Percentiles rank a stretch among this genome's conserved stretches.
phyloP scores from a whole-genome alignment of 495 filamentous ascomycete genomes.

The Penicillium turbatum region DNA sequence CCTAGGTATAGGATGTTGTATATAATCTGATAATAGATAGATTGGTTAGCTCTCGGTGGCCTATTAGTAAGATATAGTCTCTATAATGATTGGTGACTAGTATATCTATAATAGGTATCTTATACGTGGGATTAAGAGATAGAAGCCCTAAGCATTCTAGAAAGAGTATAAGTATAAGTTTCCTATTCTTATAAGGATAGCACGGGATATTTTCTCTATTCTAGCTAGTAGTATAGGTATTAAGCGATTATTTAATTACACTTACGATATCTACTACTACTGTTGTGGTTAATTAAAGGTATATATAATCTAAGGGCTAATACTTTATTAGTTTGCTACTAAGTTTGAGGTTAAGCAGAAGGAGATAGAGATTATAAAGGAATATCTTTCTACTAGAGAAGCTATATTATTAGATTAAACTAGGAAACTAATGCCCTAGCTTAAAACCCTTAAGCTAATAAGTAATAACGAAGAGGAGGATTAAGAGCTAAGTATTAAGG shows the following conservation, averaged over 20 bases:
- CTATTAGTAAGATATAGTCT: background rate
- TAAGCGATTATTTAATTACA: slow-evolving; percentile 3
- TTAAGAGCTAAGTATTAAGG: slow-evolving; percentile 3
- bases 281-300: background rate
- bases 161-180: too few species aligned
- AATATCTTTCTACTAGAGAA: slow-evolving; percentile 3
- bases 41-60: background rate
- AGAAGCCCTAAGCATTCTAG: too few species aligned
- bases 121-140: too few species aligned
- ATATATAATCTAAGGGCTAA: slow-evolving; percentile 2
- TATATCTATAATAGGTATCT: too few species aligned
- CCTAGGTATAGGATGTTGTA: background rate
- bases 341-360: too few species aligned
- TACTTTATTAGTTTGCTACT: too few species aligned
- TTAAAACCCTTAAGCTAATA: slow-evolving; percentile 4
- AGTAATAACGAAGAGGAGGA: slow-evolving; percentile 5
- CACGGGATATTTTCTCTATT: background rate
- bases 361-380: background rate
- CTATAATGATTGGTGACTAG: background rate
- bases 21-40: background rate
- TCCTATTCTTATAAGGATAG: too few species aligned
- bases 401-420: slow-evolving; percentile 4
- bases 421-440: background rate
- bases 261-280: slow-evolving; percentile 1
- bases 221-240: background rate